Percentiles rank a stretch among this genome's conserved stretches.
These are phyloP conservation scores for Collybia mongolica DNA, from an alignment of 768 basidiomycete genomes.

Conservation along the genomic window DNA sequence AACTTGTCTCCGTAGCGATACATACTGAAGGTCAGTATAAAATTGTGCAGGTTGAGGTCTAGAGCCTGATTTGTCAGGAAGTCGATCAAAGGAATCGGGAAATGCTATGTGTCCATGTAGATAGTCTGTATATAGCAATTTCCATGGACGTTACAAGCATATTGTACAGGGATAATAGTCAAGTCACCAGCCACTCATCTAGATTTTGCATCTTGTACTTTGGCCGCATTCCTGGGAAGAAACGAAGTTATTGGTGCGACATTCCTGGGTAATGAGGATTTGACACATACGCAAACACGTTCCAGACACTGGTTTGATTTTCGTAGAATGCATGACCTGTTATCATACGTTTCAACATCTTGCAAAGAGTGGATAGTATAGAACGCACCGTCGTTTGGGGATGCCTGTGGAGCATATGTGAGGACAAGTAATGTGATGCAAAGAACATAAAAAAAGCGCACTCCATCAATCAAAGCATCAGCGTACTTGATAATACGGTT, in stretches of 20 bases:
- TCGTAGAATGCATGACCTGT: constrained; percentile 49
- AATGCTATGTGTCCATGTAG: no score
- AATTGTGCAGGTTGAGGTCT: no score
- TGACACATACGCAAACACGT: constrained; percentile 45
- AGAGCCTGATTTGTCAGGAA: no score
- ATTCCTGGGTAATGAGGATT: neutral
- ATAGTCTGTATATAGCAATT: no score
- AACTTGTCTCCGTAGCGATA: no score
- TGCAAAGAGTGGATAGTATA: neutral
- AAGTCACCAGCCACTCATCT: constrained; percentile 10
- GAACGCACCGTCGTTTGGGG: constrained; percentile 51
- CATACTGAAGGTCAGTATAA: no score
- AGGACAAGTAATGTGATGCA: neutral
- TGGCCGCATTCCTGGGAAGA: constrained; percentile 28
- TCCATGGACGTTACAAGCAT: no score
- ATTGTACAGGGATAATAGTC: neutral
- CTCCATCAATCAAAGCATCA: constrained; percentile 48
- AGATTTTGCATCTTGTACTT: constrained; percentile 30
- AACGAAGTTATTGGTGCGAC: constrained; percentile 3
- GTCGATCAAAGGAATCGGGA: no score
- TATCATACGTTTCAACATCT: neutral
- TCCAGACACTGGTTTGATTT: constrained; percentile 51
- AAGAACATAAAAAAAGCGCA: constrained; percentile 16
- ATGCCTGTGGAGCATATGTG: constrained; percentile 32
- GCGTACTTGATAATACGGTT: constrained; percentile 56